Conservation (phyloP, 176 grass and related monocot genomes). For the Urochloa ruziziensis region DNA sequence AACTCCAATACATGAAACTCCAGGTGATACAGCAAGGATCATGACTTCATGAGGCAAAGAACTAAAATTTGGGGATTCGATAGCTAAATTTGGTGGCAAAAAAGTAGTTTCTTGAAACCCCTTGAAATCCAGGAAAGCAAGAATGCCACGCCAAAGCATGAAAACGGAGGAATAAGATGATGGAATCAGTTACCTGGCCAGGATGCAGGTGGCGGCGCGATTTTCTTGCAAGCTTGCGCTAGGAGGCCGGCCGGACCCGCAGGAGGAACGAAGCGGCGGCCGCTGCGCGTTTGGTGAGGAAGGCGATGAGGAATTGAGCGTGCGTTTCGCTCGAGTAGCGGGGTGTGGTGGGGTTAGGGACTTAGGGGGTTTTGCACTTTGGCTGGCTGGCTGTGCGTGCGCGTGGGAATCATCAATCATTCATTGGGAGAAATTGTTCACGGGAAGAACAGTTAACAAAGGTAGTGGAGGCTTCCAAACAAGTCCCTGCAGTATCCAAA, state of each 20-base stretch:
- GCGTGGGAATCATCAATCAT: not conserved
- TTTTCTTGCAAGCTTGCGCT: not conserved
- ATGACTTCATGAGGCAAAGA: not conserved
- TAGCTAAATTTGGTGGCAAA: not conserved
- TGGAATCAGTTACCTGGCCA: slow-evolving; percentile 3
- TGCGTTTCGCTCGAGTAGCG: not conserved
- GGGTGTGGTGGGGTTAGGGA: not conserved
- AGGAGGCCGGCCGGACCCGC: too few relatives aligned
- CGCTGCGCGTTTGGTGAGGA: slow-evolving; percentile 12
- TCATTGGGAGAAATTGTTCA: too few relatives aligned
- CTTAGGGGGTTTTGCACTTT: not conserved
- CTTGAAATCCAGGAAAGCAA: not conserved
- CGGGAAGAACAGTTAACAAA: not conserved
- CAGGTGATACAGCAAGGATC: not conserved
- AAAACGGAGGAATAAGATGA: not conserved
- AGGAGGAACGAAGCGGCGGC: not conserved
- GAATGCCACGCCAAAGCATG: not conserved
- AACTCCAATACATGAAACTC: not conserved
- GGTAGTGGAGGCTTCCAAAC: not conserved
- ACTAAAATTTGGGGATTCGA: not conserved
- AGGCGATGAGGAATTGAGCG: not conserved
- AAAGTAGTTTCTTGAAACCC: not conserved
- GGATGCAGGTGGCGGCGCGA: not conserved
- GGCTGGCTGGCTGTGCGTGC: not conserved
- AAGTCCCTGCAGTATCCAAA: not conserved